A percentile compares a stretch with the other conserved stretches of the same genome.
These are phyloP conservation scores for Capsella rubella DNA, from an alignment of 441 rosid species.

Conservation along the genomic window DNA sequence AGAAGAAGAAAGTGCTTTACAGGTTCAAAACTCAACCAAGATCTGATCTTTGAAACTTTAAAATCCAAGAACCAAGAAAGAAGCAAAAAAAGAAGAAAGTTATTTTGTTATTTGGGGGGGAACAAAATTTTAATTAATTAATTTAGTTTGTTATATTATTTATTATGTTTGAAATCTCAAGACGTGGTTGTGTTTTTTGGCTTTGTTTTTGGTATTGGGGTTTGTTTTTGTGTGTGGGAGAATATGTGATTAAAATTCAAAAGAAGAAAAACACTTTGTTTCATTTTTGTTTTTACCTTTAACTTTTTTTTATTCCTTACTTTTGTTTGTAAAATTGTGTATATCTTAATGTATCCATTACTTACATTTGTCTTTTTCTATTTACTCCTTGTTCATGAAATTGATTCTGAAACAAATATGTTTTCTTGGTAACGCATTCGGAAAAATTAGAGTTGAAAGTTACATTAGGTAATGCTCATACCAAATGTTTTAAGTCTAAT, in stretches of 20 bases:
- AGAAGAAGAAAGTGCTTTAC: slow-evolving; percentile 74
- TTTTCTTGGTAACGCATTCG: slow-evolving; percentile 2
- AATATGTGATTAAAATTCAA: slow-evolving; percentile 40
- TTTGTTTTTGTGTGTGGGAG: slow-evolving; percentile 46
- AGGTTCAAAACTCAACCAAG: slow-evolving; percentile 61
- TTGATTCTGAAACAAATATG: slow-evolving; percentile 9
- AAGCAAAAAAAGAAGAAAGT: neutral
- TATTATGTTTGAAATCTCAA: slow-evolving; percentile 43
- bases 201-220: slow-evolving; percentile 45
- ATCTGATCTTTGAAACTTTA: slow-evolving; percentile 33
- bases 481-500: neutral
- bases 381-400: slow-evolving; percentile 16
- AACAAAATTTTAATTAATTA: slow-evolving; percentile 22
- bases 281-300: slow-evolving; percentile 33
- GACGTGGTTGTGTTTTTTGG: slow-evolving; percentile 46
- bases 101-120: slow-evolving; percentile 30
- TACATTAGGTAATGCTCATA: neutral
- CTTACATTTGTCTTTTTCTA: slow-evolving; percentile 17
- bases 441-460: neutral
- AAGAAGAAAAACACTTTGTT: slow-evolving; percentile 36
- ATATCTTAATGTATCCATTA: slow-evolving; percentile 45
- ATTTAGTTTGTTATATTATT: slow-evolving; percentile 32
- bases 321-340: slow-evolving; percentile 52
- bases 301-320: slow-evolving; percentile 36
- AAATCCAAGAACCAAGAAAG: slow-evolving; percentile 19